These are phyloP conservation scores for Paecilomyces dactylethromorphus DNA, from an alignment of 2,329 filamentous ascomycete genomes.

Conservation along the genomic window DNA sequence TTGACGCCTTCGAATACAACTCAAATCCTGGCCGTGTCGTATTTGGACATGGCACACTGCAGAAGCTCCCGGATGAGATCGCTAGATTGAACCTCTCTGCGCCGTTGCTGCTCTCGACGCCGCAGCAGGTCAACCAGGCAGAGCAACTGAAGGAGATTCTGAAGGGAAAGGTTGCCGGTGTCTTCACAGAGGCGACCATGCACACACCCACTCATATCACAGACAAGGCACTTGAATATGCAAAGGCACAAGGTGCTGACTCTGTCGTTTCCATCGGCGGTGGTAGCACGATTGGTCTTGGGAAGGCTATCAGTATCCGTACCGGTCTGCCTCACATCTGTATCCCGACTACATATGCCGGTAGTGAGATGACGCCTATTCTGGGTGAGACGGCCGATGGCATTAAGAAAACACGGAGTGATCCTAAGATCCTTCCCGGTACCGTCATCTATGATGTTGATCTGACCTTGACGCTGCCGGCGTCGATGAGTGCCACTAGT, in stretches of 20 bases:
- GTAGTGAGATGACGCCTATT: conserved; percentile 60
- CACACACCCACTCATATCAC: conserved; percentile 56
- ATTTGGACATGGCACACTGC: conserved; percentile 51
- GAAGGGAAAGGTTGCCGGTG: conserved; percentile 41
- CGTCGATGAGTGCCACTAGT: conserved; percentile 48
- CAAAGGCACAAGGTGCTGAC: conserved; percentile 43
- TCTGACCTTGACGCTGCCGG: conserved; percentile 54
- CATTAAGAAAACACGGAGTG: conserved; percentile 50
- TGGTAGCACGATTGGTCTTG: conserved; percentile 57
- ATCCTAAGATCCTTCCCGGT: conserved; percentile 54
- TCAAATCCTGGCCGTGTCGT: conserved; percentile 48
- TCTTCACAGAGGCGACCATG: conserved; percentile 55
- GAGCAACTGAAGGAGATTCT: conserved; percentile 41
- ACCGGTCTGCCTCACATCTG: conserved; percentile 53
- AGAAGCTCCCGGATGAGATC: conserved; percentile 40
- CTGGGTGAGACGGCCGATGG: conserved; percentile 56
- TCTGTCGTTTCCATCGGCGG: conserved; percentile 56
- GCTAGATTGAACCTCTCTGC: conserved; percentile 41
- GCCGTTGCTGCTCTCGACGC: conserved; percentile 53
- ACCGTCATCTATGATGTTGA: conserved; percentile 61
- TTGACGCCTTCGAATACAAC: conserved; percentile 53
- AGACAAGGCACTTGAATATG: conserved; percentile 48
- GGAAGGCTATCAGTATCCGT: conserved; percentile 50
- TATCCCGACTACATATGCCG: conserved; percentile 57
- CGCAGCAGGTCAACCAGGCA: conserved; percentile 44